Evolutionary conservation across 169 alveolate species (phyloP).

Genomic region (Eimeria nieschulzi): DNA sequence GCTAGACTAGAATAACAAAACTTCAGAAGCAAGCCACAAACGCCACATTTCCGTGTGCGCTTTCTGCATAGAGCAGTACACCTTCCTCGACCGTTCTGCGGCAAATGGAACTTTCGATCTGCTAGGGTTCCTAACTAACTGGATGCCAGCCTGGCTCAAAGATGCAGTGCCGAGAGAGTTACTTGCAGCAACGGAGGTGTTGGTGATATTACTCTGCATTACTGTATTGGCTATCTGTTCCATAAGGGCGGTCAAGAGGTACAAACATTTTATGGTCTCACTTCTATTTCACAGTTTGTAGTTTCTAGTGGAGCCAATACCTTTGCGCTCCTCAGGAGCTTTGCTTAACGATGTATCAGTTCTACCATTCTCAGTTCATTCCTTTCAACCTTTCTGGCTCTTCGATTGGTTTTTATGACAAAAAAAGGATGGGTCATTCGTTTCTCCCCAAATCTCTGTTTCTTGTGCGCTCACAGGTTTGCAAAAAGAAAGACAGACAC

Average conservation of each 20-base stretch:
- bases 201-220: constrained; percentile 16
- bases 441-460: too few relatives aligned
- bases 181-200: constrained; percentile 45
- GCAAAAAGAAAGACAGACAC: too few relatives aligned
- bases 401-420: too few relatives aligned
- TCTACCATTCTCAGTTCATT: too few relatives aligned
- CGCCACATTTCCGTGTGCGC: not conserved
- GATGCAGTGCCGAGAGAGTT: constrained; percentile 58
- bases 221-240: not conserved
- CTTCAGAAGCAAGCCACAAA: too few relatives aligned
- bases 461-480: too few relatives aligned
- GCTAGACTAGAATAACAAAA: too few relatives aligned
- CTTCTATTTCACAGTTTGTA: not conserved
- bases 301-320: too few relatives aligned
- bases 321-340: too few relatives aligned
- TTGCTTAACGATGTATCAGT: too few relatives aligned
- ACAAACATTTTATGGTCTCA: not conserved
- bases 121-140: constrained; percentile 53
- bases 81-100: constrained; percentile 42
- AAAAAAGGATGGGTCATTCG: too few relatives aligned
- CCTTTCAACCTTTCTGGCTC: too few relatives aligned
- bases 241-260: constrained; percentile 31
- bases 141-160: constrained; percentile 68
- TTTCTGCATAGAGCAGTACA: constrained; percentile 35
- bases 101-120: constrained; percentile 46